These are phyloP conservation scores for Suillus variegatus DNA, from an alignment of 768 basidiomycete species.

Conservation along the genomic window DNA sequence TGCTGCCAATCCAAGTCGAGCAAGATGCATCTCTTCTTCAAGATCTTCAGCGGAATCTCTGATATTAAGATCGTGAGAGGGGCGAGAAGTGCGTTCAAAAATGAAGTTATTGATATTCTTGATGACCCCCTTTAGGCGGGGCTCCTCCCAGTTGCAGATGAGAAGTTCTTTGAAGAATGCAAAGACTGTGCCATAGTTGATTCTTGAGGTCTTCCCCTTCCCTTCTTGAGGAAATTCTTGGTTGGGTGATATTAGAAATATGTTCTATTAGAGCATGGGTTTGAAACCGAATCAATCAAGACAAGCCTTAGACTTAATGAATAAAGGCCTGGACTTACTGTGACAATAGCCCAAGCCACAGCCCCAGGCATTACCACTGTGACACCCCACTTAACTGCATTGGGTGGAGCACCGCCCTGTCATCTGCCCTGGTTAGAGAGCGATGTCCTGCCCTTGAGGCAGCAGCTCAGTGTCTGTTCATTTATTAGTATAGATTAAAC, in stretches of 20 bases:
- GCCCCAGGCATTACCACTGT: background rate
- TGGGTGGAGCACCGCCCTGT: background rate
- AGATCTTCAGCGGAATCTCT: background rate
- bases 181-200: background rate
- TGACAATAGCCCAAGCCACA: conserved; percentile 3
- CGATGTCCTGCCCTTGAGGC: background rate
- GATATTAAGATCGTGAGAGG: background rate
- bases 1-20: background rate
- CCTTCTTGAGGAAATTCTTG: conserved; percentile 1
- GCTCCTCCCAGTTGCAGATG: background rate
- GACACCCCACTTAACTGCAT: background rate
- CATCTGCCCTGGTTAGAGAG: background rate
- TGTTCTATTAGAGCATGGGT: background rate
- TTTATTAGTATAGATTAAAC: background rate
- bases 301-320: background rate
- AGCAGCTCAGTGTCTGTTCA: background rate
- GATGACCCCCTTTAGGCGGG: background rate
- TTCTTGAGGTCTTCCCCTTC: conserved; percentile 1
- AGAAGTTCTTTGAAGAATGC: background rate
- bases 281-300: background rate
- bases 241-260: conserved; percentile 6
- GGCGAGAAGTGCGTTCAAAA: background rate
- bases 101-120: conserved; percentile 1
- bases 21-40: background rate
- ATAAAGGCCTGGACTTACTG: conserved; percentile 1